These are phyloP conservation scores for Pluteus cervinus DNA, from an alignment of 768 basidiomycete species.

Conservation along the genomic window DNA sequence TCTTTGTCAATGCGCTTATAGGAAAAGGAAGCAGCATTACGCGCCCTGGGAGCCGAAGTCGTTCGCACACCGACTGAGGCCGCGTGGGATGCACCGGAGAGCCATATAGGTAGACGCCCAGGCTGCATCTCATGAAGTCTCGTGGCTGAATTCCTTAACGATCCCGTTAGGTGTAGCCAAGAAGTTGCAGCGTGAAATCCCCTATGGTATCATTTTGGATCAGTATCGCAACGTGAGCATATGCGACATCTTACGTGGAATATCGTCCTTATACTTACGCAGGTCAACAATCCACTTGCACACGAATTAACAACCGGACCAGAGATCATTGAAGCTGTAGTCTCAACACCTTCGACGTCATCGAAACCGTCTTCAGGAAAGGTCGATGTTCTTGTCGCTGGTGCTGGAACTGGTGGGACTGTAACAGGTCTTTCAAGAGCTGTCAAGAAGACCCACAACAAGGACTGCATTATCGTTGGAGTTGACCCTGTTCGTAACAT, in stretches of 20 bases:
- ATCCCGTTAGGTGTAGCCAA: conserved; percentile 82
- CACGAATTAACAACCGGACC: conserved; percentile 89
- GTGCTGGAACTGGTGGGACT: conserved; percentile 95
- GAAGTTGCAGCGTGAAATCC: conserved; percentile 70
- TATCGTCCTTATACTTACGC: neutral
- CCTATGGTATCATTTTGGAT: conserved; percentile 84
- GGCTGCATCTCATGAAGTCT: conserved; percentile 30
- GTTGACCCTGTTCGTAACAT: conserved; percentile 73
- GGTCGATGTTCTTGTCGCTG: conserved; percentile 77
- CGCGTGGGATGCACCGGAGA: conserved; percentile 83
- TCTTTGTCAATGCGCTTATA: conserved; percentile 15
- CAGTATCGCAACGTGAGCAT: conserved; percentile 75
- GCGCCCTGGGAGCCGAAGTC: conserved; percentile 91
- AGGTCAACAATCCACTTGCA: conserved; percentile 83
- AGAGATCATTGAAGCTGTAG: conserved; percentile 82
- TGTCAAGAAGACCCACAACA: conserved; percentile 74
- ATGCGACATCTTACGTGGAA: neutral
- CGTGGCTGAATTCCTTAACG: conserved; percentile 87
- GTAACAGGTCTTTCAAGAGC: conserved; percentile 82
- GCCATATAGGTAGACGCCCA: conserved; percentile 78
- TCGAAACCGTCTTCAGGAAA: conserved; percentile 59
- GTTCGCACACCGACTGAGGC: conserved; percentile 90
- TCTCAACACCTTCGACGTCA: conserved; percentile 54
- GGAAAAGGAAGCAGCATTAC: conserved; percentile 92
- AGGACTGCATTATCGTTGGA: conserved; percentile 69